Evolutionary conservation across 2,329 filamentous ascomycete genomes (phyloP).

Genomic region (Chaetomiaceae sp.): DNA sequence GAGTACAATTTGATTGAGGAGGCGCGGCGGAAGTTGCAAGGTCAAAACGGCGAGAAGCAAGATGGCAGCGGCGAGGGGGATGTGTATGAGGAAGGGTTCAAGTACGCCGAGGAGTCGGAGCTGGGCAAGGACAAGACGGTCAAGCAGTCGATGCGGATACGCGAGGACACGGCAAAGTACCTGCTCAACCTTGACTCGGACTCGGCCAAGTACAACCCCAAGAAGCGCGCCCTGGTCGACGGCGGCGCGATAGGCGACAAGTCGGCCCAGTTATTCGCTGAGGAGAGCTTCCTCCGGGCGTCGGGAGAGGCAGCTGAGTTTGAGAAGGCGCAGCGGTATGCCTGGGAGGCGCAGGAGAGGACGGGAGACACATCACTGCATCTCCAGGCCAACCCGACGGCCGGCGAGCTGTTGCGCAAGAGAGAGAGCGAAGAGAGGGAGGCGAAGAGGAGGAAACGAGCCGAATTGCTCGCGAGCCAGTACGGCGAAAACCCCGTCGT

Average conservation of each 20-base stretch:
- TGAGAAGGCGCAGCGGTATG: constrained; percentile 80
- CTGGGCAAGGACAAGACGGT: constrained; percentile 94
- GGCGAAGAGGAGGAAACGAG: constrained; percentile 61
- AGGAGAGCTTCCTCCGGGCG: constrained; percentile 85
- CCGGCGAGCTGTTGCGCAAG: constrained; percentile 78
- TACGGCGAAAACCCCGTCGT: constrained; percentile 49
- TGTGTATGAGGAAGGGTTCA: constrained; percentile 55
- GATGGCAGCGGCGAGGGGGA: constrained; percentile 51
- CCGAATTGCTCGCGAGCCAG: constrained; percentile 44
- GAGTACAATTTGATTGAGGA: constrained; percentile 85
- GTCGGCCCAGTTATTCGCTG: constrained; percentile 77
- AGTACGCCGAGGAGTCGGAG: constrained; percentile 91
- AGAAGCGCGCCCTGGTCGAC: constrained; percentile 87
- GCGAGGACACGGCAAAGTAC: constrained; percentile 97
- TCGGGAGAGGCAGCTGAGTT: constrained; percentile 93
- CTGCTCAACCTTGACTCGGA: constrained; percentile 91
- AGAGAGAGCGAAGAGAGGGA: constrained; percentile 73
- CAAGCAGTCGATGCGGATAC: constrained; percentile 73
- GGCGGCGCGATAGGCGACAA: constrained; percentile 75
- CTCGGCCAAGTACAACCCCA: constrained; percentile 96
- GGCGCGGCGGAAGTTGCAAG: constrained; percentile 50
- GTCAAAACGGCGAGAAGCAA: constrained; percentile 41
- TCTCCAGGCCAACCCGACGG: constrained; percentile 93
- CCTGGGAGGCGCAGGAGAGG: constrained; percentile 91
- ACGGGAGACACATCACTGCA: constrained; percentile 76